These are phyloP conservation scores for Microbotryomycetes sp. DNA, from an alignment of 1,284 basidiomycete species.

Conservation along the genomic window DNA sequence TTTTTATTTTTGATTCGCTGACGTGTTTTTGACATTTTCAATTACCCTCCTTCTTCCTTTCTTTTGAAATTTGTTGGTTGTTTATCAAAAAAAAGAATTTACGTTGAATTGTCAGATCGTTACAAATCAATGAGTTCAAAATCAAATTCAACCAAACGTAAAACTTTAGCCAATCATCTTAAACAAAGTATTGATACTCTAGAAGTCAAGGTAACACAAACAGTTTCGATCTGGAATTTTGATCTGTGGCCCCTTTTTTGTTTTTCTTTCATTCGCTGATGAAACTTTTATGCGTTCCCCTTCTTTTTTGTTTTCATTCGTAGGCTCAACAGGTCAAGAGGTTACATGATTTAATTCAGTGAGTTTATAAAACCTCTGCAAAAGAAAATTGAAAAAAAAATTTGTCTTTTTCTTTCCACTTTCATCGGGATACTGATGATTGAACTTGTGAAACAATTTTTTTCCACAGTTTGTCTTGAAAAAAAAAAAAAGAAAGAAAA, in stretches of 20 bases:
- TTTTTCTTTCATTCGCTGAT: background rate
- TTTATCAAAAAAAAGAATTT: constrained; percentile 54
- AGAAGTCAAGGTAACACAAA: constrained; percentile 67
- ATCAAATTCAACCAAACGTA: constrained; percentile 63
- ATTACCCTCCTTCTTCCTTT: too few relatives aligned
- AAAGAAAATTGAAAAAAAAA: background rate
- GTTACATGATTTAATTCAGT: constrained; percentile 29
- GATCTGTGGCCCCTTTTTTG: too few relatives aligned
- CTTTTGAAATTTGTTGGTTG: background rate
- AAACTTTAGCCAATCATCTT: constrained; percentile 73
- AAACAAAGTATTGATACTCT: constrained; percentile 81
- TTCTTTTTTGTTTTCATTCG: background rate
- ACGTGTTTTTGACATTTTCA: too few relatives aligned
- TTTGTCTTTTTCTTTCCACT: background rate
- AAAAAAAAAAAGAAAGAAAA: background rate
- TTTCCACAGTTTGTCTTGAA: background rate
- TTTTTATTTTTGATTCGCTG: background rate
- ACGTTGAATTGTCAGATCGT: constrained; percentile 77
- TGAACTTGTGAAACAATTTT: background rate
- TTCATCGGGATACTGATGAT: background rate
- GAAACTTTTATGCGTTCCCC: background rate
- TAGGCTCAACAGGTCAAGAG: constrained; percentile 32
- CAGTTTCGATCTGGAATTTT: background rate
- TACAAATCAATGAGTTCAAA: constrained; percentile 79
- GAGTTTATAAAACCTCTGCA: constrained; percentile 1